Conservation (phyloP, 176 grass and related monocot genomes). For the Dendrocalamus sinicus region DNA sequence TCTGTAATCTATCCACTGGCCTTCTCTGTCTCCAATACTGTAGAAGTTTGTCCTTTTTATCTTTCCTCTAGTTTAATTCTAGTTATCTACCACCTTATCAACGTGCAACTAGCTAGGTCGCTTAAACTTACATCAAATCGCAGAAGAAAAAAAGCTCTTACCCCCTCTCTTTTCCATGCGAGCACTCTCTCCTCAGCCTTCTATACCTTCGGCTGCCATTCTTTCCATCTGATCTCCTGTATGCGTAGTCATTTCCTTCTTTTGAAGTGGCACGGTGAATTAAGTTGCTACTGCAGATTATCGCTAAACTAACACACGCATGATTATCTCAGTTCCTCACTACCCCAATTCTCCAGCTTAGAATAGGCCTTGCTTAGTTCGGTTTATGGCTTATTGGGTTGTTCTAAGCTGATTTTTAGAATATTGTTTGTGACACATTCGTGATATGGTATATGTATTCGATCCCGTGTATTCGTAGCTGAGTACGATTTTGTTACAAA, state of each 20-base stretch:
- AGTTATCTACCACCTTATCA: no score
- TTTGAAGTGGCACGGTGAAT: background rate
- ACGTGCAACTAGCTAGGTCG: no score
- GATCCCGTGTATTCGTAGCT: no score
- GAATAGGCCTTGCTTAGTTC: background rate
- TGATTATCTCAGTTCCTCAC: background rate
- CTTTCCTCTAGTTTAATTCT: background rate
- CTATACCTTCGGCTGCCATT: background rate
- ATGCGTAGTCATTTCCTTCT: background rate
- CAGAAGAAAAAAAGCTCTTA: background rate
- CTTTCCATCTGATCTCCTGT: background rate
- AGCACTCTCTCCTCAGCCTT: background rate
- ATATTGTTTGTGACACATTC: no score
- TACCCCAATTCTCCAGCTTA: background rate
- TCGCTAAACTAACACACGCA: background rate
- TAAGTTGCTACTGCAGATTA: background rate
- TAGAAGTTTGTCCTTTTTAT: no score
- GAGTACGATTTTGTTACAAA: no score
- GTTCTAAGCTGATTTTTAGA: no score
- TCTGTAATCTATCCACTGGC: background rate
- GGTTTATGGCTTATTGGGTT: no score
- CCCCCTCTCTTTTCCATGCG: background rate
- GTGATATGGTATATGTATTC: no score
- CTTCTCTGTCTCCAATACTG: background rate
- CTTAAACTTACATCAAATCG: background rate